These are phyloP conservation scores for Phytomonas sp. DNA, from an alignment of 208 protist genomes.

Conservation along the genomic window DNA sequence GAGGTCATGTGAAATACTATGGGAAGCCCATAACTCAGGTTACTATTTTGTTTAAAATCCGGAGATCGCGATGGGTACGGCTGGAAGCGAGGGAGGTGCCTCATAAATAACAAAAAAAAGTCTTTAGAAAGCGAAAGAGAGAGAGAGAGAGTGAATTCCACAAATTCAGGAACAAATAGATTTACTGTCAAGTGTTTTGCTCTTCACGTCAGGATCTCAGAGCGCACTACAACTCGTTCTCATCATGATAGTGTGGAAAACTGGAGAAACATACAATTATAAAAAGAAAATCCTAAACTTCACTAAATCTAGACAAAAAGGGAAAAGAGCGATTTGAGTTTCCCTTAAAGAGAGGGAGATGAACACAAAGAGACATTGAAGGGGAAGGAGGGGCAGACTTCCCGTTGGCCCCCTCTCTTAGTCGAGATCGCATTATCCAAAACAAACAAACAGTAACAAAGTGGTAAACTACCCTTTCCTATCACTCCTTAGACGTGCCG, in stretches of 20 bases:
- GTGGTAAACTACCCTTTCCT: too few relatives aligned
- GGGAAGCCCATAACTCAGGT: not conserved
- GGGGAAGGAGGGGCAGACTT: too few relatives aligned
- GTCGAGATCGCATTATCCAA: too few relatives aligned
- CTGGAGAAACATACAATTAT: not conserved
- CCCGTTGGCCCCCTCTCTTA: too few relatives aligned
- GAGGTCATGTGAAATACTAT: not conserved
- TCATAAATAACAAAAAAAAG: too few relatives aligned
- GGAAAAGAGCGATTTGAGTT: not conserved
- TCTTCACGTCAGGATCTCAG: not conserved
- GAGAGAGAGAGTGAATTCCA: not conserved
- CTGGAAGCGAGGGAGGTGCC: not conserved
- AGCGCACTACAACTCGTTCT: not conserved
- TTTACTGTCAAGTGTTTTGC: not conserved
- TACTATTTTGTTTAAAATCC: not conserved
- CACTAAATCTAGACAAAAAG: not conserved
- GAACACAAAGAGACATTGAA: too few relatives aligned
- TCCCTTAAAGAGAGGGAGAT: too few relatives aligned
- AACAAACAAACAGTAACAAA: too few relatives aligned
- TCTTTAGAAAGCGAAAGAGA: too few relatives aligned
- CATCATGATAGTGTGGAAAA: not conserved
- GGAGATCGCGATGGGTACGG: not conserved
- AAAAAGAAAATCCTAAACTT: not conserved
- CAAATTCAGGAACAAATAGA: not conserved
- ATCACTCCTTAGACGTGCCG: conserved; percentile 27